Evolutionary conservation across 768 basidiomycete genomes (phyloP).

Genomic region (Pholiota molesta): DNA sequence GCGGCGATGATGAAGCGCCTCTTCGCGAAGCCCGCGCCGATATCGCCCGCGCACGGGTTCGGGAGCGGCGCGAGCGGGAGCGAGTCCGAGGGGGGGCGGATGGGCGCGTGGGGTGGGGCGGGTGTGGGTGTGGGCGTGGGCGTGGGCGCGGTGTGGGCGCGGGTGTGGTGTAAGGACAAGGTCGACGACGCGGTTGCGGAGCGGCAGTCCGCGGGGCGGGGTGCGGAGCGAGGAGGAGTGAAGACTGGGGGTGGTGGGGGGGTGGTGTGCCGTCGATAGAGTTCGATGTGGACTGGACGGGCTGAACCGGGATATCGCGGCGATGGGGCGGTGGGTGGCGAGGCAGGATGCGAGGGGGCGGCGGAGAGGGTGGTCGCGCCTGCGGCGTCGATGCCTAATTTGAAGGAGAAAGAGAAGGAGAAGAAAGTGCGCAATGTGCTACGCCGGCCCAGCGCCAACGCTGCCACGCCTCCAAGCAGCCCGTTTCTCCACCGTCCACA

Average conservation of each 20-base stretch:
- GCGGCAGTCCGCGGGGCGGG: neutral
- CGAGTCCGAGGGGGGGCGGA: constrained; percentile 14
- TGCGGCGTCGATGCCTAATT: neutral
- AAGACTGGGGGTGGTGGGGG: too few relatives aligned
- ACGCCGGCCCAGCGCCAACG: constrained; percentile 3
- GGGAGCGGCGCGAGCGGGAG: constrained; percentile 19
- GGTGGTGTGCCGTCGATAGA: neutral
- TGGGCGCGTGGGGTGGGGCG: too few relatives aligned
- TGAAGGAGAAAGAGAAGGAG: constrained; percentile 12
- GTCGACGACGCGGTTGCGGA: neutral
- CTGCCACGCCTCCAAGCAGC: too few relatives aligned
- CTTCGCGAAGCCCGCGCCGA: constrained; percentile 33
- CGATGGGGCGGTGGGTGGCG: constrained; percentile 5
- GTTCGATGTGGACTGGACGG: constrained; percentile 10
- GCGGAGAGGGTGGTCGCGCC: neutral
- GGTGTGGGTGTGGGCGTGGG: neutral
- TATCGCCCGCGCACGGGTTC: constrained; percentile 10
- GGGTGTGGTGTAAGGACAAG: neutral
- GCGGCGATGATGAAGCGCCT: constrained; percentile 36
- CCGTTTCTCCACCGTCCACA: neutral
- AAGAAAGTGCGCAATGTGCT: constrained; percentile 19
- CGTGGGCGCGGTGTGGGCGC: neutral
- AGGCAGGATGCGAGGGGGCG: neutral
- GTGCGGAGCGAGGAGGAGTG: neutral
- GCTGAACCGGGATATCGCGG: neutral